A percentile compares a stretch with the other conserved stretches of the same genome.
Evolutionary conservation across 495 filamentous ascomycete genomes (phyloP).

Genomic region (Hypoxylon subgilvum): DNA sequence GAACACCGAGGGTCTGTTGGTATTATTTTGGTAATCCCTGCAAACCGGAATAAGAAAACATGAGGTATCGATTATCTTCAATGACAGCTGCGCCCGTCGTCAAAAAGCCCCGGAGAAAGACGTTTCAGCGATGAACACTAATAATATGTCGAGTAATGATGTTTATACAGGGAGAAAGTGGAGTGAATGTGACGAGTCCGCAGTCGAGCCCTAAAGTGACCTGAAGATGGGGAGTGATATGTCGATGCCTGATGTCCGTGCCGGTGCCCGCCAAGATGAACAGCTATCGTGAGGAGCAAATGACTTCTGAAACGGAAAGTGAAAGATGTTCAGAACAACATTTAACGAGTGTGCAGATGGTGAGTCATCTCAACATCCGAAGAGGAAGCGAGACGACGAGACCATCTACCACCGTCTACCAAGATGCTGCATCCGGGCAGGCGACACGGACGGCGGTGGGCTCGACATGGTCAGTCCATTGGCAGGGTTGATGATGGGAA

Average conservation of each 20-base stretch:
- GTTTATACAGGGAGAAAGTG: slow-evolving; percentile 44
- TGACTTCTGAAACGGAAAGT: slow-evolving; percentile 39
- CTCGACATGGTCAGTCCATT: slow-evolving; percentile 88
- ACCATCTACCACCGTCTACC: slow-evolving; percentile 57
- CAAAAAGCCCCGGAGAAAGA: slow-evolving; percentile 12
- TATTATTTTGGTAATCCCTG: slow-evolving; percentile 35
- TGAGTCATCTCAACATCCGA: slow-evolving; percentile 34
- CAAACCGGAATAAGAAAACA: slow-evolving; percentile 43
- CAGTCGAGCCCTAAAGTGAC: slow-evolving; percentile 32
- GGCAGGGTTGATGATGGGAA: slow-evolving; percentile 96
- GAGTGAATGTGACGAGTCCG: slow-evolving; percentile 31
- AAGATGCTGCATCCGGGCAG: slow-evolving; percentile 77
- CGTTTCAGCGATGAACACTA: slow-evolving; percentile 34
- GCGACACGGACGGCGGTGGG: slow-evolving; percentile 89
- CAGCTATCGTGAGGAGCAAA: slow-evolving; percentile 39
- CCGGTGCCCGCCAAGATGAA: slow-evolving; percentile 45
- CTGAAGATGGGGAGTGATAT: slow-evolving; percentile 29
- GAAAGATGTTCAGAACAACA: slow-evolving; percentile 41
- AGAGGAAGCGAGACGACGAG: slow-evolving; percentile 35
- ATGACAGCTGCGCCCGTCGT: slow-evolving; percentile 35
- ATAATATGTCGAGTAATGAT: slow-evolving; percentile 46
- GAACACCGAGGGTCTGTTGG: slow-evolving; percentile 39
- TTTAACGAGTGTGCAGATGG: slow-evolving; percentile 29
- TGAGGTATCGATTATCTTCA: slow-evolving; percentile 46
- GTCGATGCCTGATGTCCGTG: slow-evolving; percentile 43